Evolutionary conservation across 371 early-diverging fungal genomes (phyloP).

Genomic region (Capillidium rhysosporum): DNA sequence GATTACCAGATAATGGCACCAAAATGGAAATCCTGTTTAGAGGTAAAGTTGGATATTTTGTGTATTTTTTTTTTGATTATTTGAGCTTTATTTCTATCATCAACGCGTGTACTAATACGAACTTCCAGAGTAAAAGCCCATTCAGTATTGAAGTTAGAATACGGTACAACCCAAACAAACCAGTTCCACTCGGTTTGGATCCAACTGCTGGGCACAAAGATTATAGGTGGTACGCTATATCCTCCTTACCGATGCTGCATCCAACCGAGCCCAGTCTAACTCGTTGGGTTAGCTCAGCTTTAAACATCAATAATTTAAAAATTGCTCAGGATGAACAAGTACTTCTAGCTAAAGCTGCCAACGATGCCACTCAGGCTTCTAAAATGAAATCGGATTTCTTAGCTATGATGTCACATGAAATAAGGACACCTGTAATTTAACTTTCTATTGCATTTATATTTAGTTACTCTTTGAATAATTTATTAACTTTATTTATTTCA

Average conservation of each 20-base stretch:
- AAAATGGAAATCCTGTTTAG: not conserved
- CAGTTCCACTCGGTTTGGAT: not conserved
- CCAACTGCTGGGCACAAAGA: not conserved
- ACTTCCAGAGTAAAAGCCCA: not conserved
- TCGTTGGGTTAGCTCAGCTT: not conserved
- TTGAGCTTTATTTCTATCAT: not conserved
- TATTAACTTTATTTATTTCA: not conserved
- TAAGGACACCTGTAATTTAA: slow-evolving; percentile 6
- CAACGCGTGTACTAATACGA: no score
- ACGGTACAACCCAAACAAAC: slow-evolving; percentile 2
- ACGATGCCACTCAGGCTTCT: slow-evolving; percentile 1
- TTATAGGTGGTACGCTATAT: not conserved
- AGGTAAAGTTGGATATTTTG: not conserved
- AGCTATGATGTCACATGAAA: slow-evolving; percentile 7
- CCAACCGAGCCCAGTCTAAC: not conserved
- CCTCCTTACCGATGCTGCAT: not conserved
- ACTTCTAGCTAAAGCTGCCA: not conserved
- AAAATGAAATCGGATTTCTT: slow-evolving; percentile 6
- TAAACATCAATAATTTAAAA: not conserved
- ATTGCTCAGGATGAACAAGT: not conserved
- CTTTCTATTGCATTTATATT: not conserved
- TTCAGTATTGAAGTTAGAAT: slow-evolving; percentile 1
- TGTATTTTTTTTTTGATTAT: not conserved
- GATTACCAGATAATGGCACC: not conserved
- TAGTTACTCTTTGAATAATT: not conserved